A percentile compares a stretch with the other conserved stretches of the same genome.
These are phyloP conservation scores for Ascochyta viciae-villosae DNA, from an alignment of 2,329 filamentous ascomycete genomes.

Conservation along the genomic window DNA sequence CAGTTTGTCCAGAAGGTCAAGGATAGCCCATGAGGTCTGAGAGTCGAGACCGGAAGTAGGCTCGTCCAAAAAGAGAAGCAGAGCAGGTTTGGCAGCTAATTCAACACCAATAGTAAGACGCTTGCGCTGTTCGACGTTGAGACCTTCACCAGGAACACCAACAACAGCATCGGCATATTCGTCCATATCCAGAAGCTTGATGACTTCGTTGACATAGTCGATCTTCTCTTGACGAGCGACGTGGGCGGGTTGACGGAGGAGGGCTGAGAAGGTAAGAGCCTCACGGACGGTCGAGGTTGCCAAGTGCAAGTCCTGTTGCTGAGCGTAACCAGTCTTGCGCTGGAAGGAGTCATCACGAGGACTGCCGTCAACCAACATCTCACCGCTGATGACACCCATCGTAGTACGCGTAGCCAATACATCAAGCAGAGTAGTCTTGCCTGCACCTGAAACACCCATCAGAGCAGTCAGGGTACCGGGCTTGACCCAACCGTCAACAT, in stretches of 20 bases:
- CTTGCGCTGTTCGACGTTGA: slow-evolving; percentile 70
- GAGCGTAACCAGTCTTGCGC: slow-evolving; percentile 89
- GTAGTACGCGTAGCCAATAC: slow-evolving; percentile 84
- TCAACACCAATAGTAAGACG: slow-evolving; percentile 96
- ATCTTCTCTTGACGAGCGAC: slow-evolving; percentile 79
- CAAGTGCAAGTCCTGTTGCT: slow-evolving; percentile 90
- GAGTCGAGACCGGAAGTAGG: slow-evolving; percentile 93
- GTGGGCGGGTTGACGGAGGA: slow-evolving; percentile 81
- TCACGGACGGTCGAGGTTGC: slow-evolving; percentile 86
- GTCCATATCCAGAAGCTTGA: slow-evolving; percentile 88
- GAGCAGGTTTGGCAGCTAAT: slow-evolving; percentile 85
- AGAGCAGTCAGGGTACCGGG: slow-evolving; percentile 84
- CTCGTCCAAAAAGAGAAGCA: slow-evolving; percentile 92
- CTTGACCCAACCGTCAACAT: slow-evolving; percentile 93
- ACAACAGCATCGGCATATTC: slow-evolving; percentile 90
- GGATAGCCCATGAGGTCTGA: slow-evolving; percentile 92
- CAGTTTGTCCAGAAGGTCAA: slow-evolving; percentile 86
- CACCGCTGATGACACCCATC: slow-evolving; percentile 86
- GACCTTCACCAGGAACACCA: slow-evolving; percentile 85
- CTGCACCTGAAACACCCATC: slow-evolving; percentile 93
- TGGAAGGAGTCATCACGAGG: slow-evolving; percentile 84
- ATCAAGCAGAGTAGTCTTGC: slow-evolving; percentile 90
- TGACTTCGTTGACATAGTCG: slow-evolving; percentile 87
- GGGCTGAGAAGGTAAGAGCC: slow-evolving; percentile 82
- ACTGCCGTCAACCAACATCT: slow-evolving; percentile 82